These are phyloP conservation scores for Thalassiosira ordinaria DNA, from an alignment of 352 stramenopile genomes.

Conservation along the genomic window DNA sequence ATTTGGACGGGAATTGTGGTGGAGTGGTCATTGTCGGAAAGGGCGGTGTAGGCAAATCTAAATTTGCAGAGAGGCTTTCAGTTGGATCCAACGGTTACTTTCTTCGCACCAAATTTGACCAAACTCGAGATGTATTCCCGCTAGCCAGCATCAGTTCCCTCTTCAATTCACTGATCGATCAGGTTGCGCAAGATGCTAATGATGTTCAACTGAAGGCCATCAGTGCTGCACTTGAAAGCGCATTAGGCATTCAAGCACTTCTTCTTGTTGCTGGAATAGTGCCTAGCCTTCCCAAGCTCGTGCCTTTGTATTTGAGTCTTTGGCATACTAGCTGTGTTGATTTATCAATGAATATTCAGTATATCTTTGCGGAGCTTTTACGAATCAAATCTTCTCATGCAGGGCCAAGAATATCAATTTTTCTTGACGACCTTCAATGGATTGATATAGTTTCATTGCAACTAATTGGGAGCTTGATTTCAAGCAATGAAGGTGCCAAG, in stretches of 20 bases:
- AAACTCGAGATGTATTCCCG: not conserved
- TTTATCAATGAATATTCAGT: constrained; percentile 13
- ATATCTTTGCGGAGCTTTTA: constrained; percentile 21
- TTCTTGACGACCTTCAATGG: constrained; percentile 50
- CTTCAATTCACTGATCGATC: not conserved
- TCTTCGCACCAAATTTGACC: not conserved
- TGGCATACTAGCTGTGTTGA: constrained; percentile 28
- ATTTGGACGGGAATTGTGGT: not conserved
- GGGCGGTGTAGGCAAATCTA: constrained; percentile 20
- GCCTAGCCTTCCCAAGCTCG: not conserved
- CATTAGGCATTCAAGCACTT: not conserved
- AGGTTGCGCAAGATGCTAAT: not conserved
- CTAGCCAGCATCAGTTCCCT: not conserved
- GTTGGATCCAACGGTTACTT: constrained; percentile 2
- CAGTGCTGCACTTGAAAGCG: not conserved
- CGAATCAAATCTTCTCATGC: constrained; percentile 9
- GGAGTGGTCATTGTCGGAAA: constrained; percentile 22
- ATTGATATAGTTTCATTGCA: constrained; percentile 35
- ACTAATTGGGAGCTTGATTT: constrained; percentile 34
- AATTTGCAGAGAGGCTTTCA: constrained; percentile 9
- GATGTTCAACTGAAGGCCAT: not conserved
- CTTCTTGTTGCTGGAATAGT: not conserved
- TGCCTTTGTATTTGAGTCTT: no score
- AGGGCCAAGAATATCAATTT: constrained; percentile 21
- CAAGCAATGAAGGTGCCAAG: not conserved